Base-by-base conservation (phyloP, 352 stramenopile genomes). In the Globisporangium polare region DNA sequence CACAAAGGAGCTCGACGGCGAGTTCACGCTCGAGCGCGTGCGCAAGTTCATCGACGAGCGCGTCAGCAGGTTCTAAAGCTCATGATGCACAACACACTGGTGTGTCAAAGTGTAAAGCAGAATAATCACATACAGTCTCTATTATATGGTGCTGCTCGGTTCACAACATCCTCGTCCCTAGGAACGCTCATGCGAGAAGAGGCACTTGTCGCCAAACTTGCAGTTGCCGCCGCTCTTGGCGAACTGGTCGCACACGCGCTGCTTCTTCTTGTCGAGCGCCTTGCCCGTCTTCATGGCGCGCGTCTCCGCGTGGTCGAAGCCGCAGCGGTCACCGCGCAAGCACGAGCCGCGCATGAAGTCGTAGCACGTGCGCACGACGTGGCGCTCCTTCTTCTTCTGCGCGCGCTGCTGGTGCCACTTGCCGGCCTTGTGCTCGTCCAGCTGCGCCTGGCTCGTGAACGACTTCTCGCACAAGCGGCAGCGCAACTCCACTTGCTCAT, bases 361-460 rank as follows among this genome's bases (percentile, higher is more conserved):
- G 65, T 92, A 95, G 75, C 86, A 95, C 45, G 90, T 69, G 43
- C 85, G 81, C 15, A 90, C 74, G 8, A 81, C 74, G 53, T 90
- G 83, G 17, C 82, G 75, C 39, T 72, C 73, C 58, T 86, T 89
- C 62, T 86, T 84, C 58, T 89, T 69, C 42, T 88, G 73, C 31
- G 70, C 68, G 27, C 86, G 83, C 62, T 90, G 83, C 64, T 82
- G 84, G 54, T 95, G 86, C 86, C 86, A 95, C 68, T 95, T 95
- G 39, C 86, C 86, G 17, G 65, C 66, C 41, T 83, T 82, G 58
- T 95, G 86, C 58, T 95, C 86, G 13, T 84, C 72, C 39, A 95
- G 61, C 59, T 95, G 86, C 22, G 69, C 67, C 24, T 58, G 68
- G 68, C 86, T 92, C 59, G 86, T 95, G 61, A 95, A 95, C 50